Evolutionary conservation across 139 green algal species (phyloP).

Genomic region (Asterochloris erici): DNA sequence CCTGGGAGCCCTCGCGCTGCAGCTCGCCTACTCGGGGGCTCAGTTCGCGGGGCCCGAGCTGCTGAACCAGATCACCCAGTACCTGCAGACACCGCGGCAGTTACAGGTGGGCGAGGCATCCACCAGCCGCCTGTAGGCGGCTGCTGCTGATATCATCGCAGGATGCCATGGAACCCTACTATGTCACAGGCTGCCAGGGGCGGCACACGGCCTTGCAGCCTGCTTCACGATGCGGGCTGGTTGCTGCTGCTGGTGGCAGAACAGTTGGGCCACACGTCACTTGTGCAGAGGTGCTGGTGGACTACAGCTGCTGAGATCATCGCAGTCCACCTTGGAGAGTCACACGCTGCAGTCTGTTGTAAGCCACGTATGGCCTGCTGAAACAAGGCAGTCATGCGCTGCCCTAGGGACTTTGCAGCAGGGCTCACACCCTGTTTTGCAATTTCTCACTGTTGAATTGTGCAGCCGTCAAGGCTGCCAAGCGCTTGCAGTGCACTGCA

Average conservation of each 20-base stretch:
- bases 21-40: constrained; percentile 32
- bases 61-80: constrained; percentile 41
- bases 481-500: no score
- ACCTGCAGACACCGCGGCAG: constrained; percentile 16
- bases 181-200: not conserved
- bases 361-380: no score
- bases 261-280: not conserved
- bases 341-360: no score
- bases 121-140: not conserved
- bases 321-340: no score
- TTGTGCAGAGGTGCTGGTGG: no score
- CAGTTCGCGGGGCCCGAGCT: constrained; percentile 44
- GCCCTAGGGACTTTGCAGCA: no score
- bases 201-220: not conserved
- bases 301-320: no score
- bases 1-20: constrained; percentile 24
- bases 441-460: no score
- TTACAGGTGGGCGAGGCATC: not conserved
- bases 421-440: no score
- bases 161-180: not conserved
- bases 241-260: not conserved
- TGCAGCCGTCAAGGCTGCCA: no score
- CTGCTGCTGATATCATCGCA: not conserved
- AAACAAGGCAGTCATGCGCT: no score
- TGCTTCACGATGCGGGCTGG: no score